Percentiles rank a stretch among this genome's conserved stretches.
Conservation (phyloP, 306 rosid species). For the Quercus wislizeni region DNA sequence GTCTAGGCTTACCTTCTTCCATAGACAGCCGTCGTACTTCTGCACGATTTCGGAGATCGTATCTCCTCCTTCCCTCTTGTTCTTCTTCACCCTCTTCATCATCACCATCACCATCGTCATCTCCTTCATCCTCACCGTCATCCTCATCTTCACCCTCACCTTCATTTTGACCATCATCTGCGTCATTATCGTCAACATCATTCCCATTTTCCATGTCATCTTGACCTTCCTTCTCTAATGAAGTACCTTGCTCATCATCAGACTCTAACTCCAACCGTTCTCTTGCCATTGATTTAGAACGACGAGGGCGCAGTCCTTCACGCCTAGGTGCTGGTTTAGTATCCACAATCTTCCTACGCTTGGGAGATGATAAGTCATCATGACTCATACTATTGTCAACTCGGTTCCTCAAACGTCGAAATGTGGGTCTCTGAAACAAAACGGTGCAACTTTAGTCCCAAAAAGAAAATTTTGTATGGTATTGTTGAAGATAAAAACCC, state of each 20-base stretch:
- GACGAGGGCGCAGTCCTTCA: constrained; percentile 96
- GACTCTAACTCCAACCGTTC: constrained; percentile 46
- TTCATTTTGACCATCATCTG: constrained; percentile 71
- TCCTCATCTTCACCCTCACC: constrained; percentile 59
- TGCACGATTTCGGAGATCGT: constrained; percentile 92
- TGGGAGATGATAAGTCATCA: constrained; percentile 52
- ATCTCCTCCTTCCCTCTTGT: constrained; percentile 87
- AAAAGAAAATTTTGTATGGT: constrained; percentile 9
- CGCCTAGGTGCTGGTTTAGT: constrained; percentile 66
- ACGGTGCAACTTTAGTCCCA: constrained; percentile 28
- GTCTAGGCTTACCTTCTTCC: constrained; percentile 74
- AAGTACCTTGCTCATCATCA: constrained; percentile 70
- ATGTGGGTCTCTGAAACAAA: constrained; percentile 57
- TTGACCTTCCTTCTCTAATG: constrained; percentile 65
- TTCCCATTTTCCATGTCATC: constrained; percentile 89
- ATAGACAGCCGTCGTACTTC: constrained; percentile 84
- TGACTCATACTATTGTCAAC: constrained; percentile 41
- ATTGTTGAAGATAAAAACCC: neutral
- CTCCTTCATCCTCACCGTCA: constrained; percentile 25
- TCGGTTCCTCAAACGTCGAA: constrained; percentile 44
- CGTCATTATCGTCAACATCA: constrained; percentile 78
- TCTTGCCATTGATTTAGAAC: constrained; percentile 49
- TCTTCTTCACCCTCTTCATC: constrained; percentile 88
- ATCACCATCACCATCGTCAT: constrained; percentile 60
- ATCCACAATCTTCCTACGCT: constrained; percentile 51